Base-by-base conservation (phyloP, 495 filamentous ascomycete genomes). In the Parathielavia appendiculata region DNA sequence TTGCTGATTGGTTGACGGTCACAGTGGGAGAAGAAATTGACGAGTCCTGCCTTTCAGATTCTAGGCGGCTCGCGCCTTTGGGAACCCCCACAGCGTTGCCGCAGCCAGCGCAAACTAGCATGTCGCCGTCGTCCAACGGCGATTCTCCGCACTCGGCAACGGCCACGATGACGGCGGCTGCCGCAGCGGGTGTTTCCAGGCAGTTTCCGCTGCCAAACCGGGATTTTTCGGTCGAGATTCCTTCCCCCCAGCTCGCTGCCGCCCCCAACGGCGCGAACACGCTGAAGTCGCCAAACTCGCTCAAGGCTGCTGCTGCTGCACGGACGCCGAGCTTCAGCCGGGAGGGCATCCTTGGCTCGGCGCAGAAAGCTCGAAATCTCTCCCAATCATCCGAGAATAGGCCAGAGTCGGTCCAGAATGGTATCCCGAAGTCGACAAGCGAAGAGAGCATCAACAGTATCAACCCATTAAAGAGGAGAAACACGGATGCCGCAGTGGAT, bases 401-500 rank as follows among this genome's bases (percentile, higher is more conserved):
- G 41, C 61, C 63, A 59, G 71, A 76, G 16, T 53, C 60, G 49
- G 40, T 57, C 47, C 69, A 70, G 63, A 79, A 77, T 68, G 73
- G 73, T 40, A 71, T 75, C 57, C 68, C 73, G 54, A 79, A 79
- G 54, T 71, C 70, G 32, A 65, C 70, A 32, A 77, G 73, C 59
- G 79, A 81, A 53, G 79, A 82, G 66, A 74, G 74, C 44, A 69
- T 71, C 39, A 82, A 82, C 59, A 74, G 74, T 41, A 69, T 71
- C 39, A 82, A 82, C 59, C 80, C 80, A 17, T 60, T 81, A 41
- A 86, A 86, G 69, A 80, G 85, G 67, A 81, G 85, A 67, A 84
- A 83, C 58, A 86, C 79, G 34, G 81, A 86, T 60, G 83, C 81
- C 54, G 80, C 78, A 23, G 75, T 84, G 45, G 85, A 88, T 61